These are phyloP conservation scores for Irpex lacteus DNA, from an alignment of 1,284 basidiomycete genomes.

Conservation along the genomic window DNA sequence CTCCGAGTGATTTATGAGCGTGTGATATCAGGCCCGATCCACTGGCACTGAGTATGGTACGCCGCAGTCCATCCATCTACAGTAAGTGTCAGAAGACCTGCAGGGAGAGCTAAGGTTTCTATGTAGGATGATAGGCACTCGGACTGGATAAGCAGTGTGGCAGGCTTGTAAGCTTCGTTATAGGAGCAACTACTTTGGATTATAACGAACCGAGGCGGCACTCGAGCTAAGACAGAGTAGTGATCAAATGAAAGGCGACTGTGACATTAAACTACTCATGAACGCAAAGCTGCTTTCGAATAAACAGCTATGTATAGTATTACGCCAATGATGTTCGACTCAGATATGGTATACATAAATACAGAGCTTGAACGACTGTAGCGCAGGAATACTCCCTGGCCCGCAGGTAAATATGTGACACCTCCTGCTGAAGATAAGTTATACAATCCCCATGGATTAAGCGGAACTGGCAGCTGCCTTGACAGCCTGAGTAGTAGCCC, in stretches of 20 bases:
- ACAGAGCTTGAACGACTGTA: not conserved
- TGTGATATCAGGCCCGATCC: constrained; percentile 67
- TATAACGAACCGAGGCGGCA: no score
- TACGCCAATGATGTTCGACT: not conserved
- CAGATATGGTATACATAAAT: not conserved
- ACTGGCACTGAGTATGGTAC: constrained; percentile 54
- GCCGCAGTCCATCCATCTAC: constrained; percentile 67
- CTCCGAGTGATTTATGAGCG: no score
- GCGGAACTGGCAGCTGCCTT: not conserved
- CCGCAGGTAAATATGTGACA: not conserved
- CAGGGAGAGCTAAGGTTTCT: constrained; percentile 47
- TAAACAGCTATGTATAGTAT: no score
- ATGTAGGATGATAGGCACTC: constrained; percentile 50
- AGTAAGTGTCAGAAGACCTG: constrained; percentile 52
- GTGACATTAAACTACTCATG: no score
- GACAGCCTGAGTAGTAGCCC: not conserved
- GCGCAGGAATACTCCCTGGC: not conserved
- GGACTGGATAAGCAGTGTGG: not conserved
- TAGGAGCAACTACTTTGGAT: no score
- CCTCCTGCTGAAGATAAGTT: not conserved
- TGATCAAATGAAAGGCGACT: no score
- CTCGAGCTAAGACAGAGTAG: no score
- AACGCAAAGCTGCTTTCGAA: no score
- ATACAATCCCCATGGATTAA: not conserved
- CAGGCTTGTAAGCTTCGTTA: no score